Percentiles rank a stretch among this genome's conserved stretches.
Conservation (phyloP, 768 basidiomycete genomes). For the Phlebiopsis flavidoalba region DNA sequence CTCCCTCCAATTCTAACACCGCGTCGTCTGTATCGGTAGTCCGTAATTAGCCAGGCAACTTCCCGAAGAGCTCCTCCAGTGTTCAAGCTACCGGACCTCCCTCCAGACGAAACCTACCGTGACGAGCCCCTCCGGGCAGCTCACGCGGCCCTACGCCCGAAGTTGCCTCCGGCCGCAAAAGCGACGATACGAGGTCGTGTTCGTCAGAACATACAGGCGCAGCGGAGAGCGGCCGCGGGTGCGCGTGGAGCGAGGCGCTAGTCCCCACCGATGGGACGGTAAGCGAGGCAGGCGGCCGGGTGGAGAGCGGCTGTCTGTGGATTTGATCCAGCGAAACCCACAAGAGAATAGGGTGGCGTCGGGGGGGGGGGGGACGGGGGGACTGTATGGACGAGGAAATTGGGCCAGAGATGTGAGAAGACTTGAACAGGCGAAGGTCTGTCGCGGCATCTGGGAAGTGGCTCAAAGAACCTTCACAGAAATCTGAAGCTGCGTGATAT, state of each 20-base stretch:
- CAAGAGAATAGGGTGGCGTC: slow-evolving; percentile 23
- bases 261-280: slow-evolving; percentile 29
- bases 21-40: slow-evolving; percentile 55
- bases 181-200: slow-evolving; percentile 63
- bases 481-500: slow-evolving; percentile 45
- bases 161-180: slow-evolving; percentile 62
- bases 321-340: slow-evolving; percentile 49
- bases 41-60: slow-evolving; percentile 46
- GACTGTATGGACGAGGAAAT: slow-evolving; percentile 32
- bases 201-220: slow-evolving; percentile 53
- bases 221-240: slow-evolving; percentile 28
- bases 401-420: slow-evolving; percentile 38
- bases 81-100: slow-evolving; percentile 29
- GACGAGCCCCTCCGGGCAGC: slow-evolving; percentile 23
- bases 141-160: slow-evolving; percentile 56
- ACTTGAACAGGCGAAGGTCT: slow-evolving; percentile 49
- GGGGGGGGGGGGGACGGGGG: too few relatives aligned
- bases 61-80: slow-evolving; percentile 24
- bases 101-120: slow-evolving; percentile 19
- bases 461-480: slow-evolving; percentile 54
- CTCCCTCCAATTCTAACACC: slow-evolving; percentile 29
- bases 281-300: slow-evolving; percentile 55
- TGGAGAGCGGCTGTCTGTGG: slow-evolving; percentile 73
- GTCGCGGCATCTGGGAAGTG: slow-evolving; percentile 58
- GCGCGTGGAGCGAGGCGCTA: slow-evolving; percentile 2